These are phyloP conservation scores for Termitomyces bulborhizus DNA, from an alignment of 768 basidiomycete species.

Conservation along the genomic window DNA sequence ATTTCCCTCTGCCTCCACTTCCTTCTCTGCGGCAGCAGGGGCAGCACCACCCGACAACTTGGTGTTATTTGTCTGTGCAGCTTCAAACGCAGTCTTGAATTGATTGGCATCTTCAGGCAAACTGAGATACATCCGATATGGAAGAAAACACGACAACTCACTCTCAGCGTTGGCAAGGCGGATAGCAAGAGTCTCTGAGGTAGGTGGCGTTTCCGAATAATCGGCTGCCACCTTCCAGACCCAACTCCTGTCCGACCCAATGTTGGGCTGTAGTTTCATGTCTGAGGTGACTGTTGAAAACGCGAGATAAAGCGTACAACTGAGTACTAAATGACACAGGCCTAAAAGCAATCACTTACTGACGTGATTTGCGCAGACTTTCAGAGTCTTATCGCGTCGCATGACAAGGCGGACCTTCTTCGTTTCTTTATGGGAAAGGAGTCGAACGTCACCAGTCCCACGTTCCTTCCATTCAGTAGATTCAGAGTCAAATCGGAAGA, in stretches of 20 bases:
- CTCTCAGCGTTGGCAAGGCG: slow-evolving; percentile 96
- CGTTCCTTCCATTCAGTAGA: slow-evolving; percentile 96
- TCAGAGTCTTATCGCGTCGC: slow-evolving; percentile 99
- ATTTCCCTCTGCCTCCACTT: slow-evolving; percentile 6
- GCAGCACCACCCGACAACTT: slow-evolving; percentile 23
- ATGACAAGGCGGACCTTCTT: slow-evolving; percentile 95
- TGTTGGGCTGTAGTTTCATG: slow-evolving; percentile 95
- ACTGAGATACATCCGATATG: neutral
- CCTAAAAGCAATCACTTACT: slow-evolving; percentile 43
- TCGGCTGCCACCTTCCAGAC: slow-evolving; percentile 98
- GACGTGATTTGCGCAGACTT: slow-evolving; percentile 97
- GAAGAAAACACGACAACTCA: slow-evolving; percentile 33
- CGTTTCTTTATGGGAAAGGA: slow-evolving; percentile 83
- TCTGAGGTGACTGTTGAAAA: slow-evolving; percentile 63
- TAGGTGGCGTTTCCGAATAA: slow-evolving; percentile 85
- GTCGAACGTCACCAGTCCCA: slow-evolving; percentile 92
- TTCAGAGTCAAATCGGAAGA: slow-evolving; percentile 85
- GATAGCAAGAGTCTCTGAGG: slow-evolving; percentile 94
- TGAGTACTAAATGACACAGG: neutral
- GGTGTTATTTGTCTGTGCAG: slow-evolving; percentile 69
- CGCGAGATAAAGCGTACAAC: neutral
- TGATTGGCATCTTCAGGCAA: slow-evolving; percentile 60
- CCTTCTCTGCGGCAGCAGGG: slow-evolving; percentile 21
- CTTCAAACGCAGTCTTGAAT: slow-evolving; percentile 89
- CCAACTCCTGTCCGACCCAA: slow-evolving; percentile 98